Base-by-base conservation (phyloP, 208 protist genomes). In the Crithidia brevicula region DNA sequence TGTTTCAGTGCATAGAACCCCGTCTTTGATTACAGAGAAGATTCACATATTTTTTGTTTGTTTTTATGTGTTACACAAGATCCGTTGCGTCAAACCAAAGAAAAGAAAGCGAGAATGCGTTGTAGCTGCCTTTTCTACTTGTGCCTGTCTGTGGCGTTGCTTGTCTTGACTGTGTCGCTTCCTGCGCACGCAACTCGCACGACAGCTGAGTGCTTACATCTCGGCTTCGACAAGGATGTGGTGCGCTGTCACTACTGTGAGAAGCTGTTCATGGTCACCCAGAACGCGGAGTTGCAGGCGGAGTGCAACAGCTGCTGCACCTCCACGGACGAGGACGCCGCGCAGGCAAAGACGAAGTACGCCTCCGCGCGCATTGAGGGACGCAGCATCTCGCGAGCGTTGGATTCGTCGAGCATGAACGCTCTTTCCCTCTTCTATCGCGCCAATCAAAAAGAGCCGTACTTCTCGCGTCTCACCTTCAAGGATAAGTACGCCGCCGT, bases 231-330 rank as follows among this genome's bases (percentile, higher is more conserved):
- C 3, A 72, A 72, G 25, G 40, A 63, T 2, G 27, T 61, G 3
- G 49, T 87, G 3, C 61, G 59, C n/a, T 91, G 84, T 50, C 25
- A 13, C 0, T 33, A 72, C 47, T 93, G 88, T 47, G 62, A 65
- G 2, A 30, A 67, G 33, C 71, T 93, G 5, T 66, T 81, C 3
- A 47, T 78, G 15, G 54, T 83, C 50, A 91, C 84, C 3, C 72
- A 70, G 7, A 84, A 50, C 52, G 27, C 27, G 1, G 60, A 65
- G 6, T 38, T 93, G 3, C 47, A 83, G 15, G 40, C 74, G 28
- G 84, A 93, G 51, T 93, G 88, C 64, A 45, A 70, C 16, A 34
- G 65, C 18, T 93, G 84, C 73, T 91, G 88, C 72, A 60, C 60
- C 2, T 20, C 22, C 23, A 16, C 3, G 4, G 45, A 61, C 4